Evolutionary conservation across 257 asterid species (phyloP).

Genomic region (Oldenlandia corymbosa): DNA sequence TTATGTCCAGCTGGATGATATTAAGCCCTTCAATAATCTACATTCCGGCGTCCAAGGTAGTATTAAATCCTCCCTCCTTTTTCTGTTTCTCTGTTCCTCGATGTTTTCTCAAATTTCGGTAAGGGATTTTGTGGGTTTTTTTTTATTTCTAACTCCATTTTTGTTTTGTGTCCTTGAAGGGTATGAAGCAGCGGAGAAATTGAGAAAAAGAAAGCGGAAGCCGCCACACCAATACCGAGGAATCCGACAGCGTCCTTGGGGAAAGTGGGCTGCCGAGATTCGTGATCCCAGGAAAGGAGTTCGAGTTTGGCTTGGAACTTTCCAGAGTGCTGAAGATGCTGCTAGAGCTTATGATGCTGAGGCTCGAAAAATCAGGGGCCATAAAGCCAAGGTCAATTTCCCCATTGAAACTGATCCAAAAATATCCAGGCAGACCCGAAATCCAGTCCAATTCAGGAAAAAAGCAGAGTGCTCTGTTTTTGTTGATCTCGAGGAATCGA

Average conservation of each 20-base stretch:
- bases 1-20: slow-evolving; percentile 32
- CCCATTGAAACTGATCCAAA: slow-evolving; percentile 60
- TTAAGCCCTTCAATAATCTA: slow-evolving; percentile 42
- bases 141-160: too few relatives aligned
- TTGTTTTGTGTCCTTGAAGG: too few relatives aligned
- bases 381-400: slow-evolving; percentile 89
- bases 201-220: slow-evolving; percentile 55
- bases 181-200: slow-evolving; percentile 55
- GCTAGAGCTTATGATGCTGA: slow-evolving; percentile 92
- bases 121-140: too few relatives aligned
- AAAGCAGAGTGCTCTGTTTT: too few relatives aligned
- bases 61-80: too few relatives aligned
- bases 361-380: slow-evolving; percentile 91
- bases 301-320: slow-evolving; percentile 98
- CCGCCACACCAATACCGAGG: slow-evolving; percentile 94
- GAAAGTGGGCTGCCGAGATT: slow-evolving; percentile 99
- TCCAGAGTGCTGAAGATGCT: slow-evolving; percentile 95
- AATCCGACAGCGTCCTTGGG: slow-evolving; percentile 98
- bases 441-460: slow-evolving; percentile 12
- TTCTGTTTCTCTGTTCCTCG: neutral
- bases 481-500: too few relatives aligned
- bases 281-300: slow-evolving; percentile 97
- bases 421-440: slow-evolving; percentile 15
- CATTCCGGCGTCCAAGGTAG: too few relatives aligned
- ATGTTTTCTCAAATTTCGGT: too few relatives aligned